Evolutionary conservation across 805 yeast species (phyloP), one percentile per base, ranked within the genome.

Genomic region (Ogataea siamensis): DNA sequence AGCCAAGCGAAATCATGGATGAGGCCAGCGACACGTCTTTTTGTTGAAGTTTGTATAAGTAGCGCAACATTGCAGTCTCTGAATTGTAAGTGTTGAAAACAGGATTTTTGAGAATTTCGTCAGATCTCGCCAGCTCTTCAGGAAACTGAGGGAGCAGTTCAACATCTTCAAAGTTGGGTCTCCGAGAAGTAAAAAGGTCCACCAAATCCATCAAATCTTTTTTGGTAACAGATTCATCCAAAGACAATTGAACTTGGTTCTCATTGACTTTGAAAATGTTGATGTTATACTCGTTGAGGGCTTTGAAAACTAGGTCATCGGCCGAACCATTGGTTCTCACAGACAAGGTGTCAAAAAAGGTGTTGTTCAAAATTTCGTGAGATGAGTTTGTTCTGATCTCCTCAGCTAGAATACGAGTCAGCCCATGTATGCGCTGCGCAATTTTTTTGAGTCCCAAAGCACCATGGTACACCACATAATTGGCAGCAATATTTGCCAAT

Each of bases 1-100:
- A 87, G 17, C 99, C 99, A 46, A 93, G 73, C 15, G 99, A 94
- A 46, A 93, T 93, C 99, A 93, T 93, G 5, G 97, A 85, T 57
- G 88, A 84, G 8, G 98, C 96, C 42, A 93, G 71, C 0, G 98
- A 91, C 43, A 93, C 70, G 67, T 93, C 99, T 65, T 85, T 87
- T 43, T 76, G 64, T 66, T 93, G 98, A 37, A 93, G 70, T 43
- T 75, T 73, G 57, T 87, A 93, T 53, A 93, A 67, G 66, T 93
- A 93, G 60, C 99, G 78, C 50, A 93, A 72, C 84, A 93, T 83
- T 35, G 96, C 81, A 20, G 99, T 93, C 67, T 93, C 99, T 6
- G 96, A 83, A 58, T 87, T 98, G 63, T 93, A 80, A 15, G 75
- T 63, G 66, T 86, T 80, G 75, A 93, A 93, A 5, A 88, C 96